A percentile compares a stretch with the other conserved stretches of the same genome.
phyloP scores from a whole-genome alignment of 139 green algal species.

The Picochlorum sp. region DNA sequence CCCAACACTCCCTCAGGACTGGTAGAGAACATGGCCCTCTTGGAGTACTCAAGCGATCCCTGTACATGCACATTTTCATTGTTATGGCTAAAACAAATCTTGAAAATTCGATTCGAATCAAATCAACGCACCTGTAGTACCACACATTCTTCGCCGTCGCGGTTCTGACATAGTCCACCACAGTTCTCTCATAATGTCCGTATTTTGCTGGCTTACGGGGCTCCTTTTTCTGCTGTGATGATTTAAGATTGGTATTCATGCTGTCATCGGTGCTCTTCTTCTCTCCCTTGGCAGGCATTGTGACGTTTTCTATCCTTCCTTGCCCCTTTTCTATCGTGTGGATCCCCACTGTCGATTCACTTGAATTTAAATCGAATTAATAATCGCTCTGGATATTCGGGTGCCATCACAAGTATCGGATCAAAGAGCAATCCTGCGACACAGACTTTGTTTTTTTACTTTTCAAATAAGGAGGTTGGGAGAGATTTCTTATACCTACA shows the following conservation, averaged over 20 bases:
- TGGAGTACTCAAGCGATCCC: constrained; percentile 53
- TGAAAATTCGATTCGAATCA: background rate
- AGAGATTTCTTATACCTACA: too few species aligned
- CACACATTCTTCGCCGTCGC: constrained; percentile 77
- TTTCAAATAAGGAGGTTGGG: too few species aligned
- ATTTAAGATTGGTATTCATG: background rate
- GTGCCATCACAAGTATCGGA: too few species aligned
- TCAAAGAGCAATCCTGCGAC: too few species aligned
- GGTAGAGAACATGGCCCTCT: constrained; percentile 78
- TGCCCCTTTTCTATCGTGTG: too few species aligned
- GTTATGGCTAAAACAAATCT: background rate
- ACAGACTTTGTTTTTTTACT: too few species aligned
- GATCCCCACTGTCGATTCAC: too few species aligned
- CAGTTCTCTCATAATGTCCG: constrained; percentile 34
- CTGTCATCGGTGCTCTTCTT: background rate
- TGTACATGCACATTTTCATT: background rate
- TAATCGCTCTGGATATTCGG: too few species aligned
- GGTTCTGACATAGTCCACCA: constrained; percentile 73
- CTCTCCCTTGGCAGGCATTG: background rate
- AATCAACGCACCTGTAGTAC: constrained; percentile 55
- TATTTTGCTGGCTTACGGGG: constrained; percentile 16
- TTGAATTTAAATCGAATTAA: too few species aligned
- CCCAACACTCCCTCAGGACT: constrained; percentile 64
- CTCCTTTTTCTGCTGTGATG: background rate
- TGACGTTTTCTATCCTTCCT: too few species aligned